Conservation (phyloP, 441 rosid genomes). For the Theobroma grandiflorum region DNA sequence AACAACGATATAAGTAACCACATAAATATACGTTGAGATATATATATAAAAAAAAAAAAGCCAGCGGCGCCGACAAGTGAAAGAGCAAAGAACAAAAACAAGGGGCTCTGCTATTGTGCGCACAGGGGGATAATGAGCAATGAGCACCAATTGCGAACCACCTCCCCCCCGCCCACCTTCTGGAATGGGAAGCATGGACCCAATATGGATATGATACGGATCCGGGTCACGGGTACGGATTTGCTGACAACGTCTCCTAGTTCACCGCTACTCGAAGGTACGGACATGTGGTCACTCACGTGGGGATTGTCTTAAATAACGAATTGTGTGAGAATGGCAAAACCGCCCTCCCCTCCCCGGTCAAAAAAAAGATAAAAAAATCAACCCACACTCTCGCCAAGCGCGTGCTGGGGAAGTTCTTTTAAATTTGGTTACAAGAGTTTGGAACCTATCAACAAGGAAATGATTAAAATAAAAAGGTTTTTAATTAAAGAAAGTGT, state of each 20-base stretch:
- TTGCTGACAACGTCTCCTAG: conserved; percentile 12
- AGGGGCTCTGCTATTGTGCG: conserved; percentile 24
- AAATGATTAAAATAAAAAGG: background rate
- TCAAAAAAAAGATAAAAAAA: background rate
- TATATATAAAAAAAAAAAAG: background rate
- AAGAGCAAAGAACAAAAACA: background rate
- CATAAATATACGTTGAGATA: background rate
- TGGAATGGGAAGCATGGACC: background rate
- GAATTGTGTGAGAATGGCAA: conserved; percentile 19
- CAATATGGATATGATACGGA: conserved; percentile 7
- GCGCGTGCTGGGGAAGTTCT: background rate
- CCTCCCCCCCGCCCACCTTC: too few relatives aligned
- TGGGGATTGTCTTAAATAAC: conserved; percentile 25
- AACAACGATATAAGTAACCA: background rate
- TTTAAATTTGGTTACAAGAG: background rate
- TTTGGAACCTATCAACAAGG: background rate
- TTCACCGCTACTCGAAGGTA: conserved; percentile 31
- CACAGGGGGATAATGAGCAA: background rate
- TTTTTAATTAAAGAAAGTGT: background rate
- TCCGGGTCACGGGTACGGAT: conserved; percentile 27
- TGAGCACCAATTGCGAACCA: background rate
- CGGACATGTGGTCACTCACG: conserved; percentile 30
- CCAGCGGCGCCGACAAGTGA: conserved; percentile 37
- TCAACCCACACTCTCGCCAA: background rate
- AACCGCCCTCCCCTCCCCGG: background rate